Evolutionary conservation across 768 basidiomycete genomes (phyloP).

Genomic region (Macrolepiota dolichaula): DNA sequence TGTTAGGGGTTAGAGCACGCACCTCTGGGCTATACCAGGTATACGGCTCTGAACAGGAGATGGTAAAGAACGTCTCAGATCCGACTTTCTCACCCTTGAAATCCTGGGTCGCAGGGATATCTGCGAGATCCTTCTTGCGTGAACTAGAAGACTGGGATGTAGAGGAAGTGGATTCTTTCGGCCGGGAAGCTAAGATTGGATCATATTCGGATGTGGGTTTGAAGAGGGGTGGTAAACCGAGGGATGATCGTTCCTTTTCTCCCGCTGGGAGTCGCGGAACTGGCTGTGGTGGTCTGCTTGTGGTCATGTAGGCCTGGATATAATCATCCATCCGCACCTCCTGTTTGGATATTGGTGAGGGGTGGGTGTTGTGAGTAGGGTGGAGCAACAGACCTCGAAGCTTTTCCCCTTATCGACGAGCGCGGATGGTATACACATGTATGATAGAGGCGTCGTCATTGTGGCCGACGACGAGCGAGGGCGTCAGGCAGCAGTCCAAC

Average conservation of each 20-base stretch:
- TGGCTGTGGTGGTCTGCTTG: conserved; percentile 45
- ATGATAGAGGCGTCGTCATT: not conserved
- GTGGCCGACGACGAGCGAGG: not conserved
- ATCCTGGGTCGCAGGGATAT: conserved; percentile 13
- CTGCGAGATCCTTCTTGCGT: conserved; percentile 5
- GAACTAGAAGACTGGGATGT: not conserved
- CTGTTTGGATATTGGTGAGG: conserved; percentile 26
- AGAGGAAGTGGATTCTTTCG: not conserved
- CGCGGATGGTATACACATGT: not conserved
- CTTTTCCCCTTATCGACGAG: conserved; percentile 9
- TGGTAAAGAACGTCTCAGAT: conserved; percentile 12
- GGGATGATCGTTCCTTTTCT: conserved; percentile 35
- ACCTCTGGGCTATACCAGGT: conserved; percentile 16
- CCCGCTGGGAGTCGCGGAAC: conserved; percentile 45
- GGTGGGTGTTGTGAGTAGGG: not conserved
- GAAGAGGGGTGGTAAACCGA: conserved; percentile 51
- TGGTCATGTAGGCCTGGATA: conserved; percentile 41
- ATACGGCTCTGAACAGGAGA: conserved; percentile 10
- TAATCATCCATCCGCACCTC: conserved; percentile 58
- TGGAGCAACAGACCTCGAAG: conserved; percentile 12
- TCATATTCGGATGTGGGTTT: conserved; percentile 28
- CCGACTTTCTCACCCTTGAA: conserved; percentile 12
- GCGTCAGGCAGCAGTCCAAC: not conserved
- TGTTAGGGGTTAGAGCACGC: not conserved
- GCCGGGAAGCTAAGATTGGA: conserved; percentile 9